Evolutionary conservation across 257 asterid genomes (phyloP), one percentile per base, ranked within the genome.

Genomic region (Coffea canephora): DNA sequence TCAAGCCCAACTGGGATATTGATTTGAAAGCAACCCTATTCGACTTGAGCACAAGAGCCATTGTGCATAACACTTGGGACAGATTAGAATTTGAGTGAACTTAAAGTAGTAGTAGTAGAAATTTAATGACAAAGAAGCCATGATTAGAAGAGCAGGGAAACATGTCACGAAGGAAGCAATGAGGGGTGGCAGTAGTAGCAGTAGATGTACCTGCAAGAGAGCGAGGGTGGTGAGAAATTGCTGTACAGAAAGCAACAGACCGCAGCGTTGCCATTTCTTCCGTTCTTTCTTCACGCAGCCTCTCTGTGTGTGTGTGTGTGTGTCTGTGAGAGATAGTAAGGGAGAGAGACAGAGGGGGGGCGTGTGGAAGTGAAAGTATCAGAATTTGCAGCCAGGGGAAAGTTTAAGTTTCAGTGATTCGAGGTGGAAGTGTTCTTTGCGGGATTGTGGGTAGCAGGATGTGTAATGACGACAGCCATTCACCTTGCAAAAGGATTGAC

Each of bases 401-500:
- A 21, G 3, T 39, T 2, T 4, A 39, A 39, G 43, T 4, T 39
- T 39, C 43, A 39, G 4, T 39, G 43, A 39, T 43, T 19, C 77
- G 55, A 80, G 14, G 2, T 41, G 8, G 54, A 4, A 15, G 16
- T 31, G 31, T 31, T 31, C 31, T 31, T 31, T 31, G 31, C 31
- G 31, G 31, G 31, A 31, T 31, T 31, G 31, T 31, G 31, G 31
- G 31, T 31, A 31, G 31, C 31, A 31, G 31, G 31, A 65, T 87
- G 98, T 93, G 97, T 89, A 88, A 82, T 50, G 82, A 88, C 74
- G 89, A 86, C 88, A 91, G 87, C 97, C 99, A 86, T 88, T 88
- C 97, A 71, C 86, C 86, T 88, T 49, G 11, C 79, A 36, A 67
- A 3, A 46, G 77, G 79, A 77, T 79, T 75, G 86, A 70, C 76